Conservation (phyloP, 441 rosid species). For the Eutrema salsugineum region DNA sequence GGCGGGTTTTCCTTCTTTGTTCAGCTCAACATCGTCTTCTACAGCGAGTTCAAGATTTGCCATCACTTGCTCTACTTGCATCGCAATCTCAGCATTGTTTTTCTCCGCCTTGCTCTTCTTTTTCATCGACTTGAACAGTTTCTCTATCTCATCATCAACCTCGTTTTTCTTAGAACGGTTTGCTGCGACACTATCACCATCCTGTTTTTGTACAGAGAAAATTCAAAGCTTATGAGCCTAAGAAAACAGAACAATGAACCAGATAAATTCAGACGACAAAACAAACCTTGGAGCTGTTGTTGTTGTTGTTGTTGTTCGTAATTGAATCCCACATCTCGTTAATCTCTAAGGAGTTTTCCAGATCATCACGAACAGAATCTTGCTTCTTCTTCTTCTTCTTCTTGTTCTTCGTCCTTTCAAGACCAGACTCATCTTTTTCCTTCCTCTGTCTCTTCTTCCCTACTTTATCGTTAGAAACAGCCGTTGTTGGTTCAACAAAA, state of each 20-base stretch:
- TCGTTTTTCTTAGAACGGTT: constrained; percentile 40
- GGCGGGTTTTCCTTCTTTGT: constrained; percentile 75
- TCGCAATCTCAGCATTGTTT: constrained; percentile 65
- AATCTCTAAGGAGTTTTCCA: constrained; percentile 33
- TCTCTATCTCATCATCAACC: constrained; percentile 59
- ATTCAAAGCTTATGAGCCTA: background rate
- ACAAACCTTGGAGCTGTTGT: constrained; percentile 57
- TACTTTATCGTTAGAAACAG: constrained; percentile 38
- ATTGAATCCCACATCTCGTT: constrained; percentile 89
- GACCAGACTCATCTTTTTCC: constrained; percentile 4
- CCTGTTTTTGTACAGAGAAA: background rate
- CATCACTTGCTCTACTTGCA: constrained; percentile 74
- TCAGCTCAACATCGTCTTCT: constrained; percentile 82
- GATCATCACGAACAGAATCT: constrained; percentile 27
- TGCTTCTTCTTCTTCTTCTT: constrained; percentile 43
- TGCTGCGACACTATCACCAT: background rate
- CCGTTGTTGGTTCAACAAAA: constrained; percentile 24
- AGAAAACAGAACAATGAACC: background rate
- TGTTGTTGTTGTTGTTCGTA: constrained; percentile 43
- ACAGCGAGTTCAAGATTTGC: constrained; percentile 88
- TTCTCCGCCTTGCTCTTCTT: constrained; percentile 62
- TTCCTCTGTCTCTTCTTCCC: constrained; percentile 36
- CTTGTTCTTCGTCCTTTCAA: constrained; percentile 24
- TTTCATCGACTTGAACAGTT: constrained; percentile 56
- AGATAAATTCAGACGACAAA: background rate